A percentile compares a stretch with the other conserved stretches of the same genome.
phyloP scores from a whole-genome alignment of 2,329 filamentous ascomycete genomes.

The Calonectria pauciramosa region DNA sequence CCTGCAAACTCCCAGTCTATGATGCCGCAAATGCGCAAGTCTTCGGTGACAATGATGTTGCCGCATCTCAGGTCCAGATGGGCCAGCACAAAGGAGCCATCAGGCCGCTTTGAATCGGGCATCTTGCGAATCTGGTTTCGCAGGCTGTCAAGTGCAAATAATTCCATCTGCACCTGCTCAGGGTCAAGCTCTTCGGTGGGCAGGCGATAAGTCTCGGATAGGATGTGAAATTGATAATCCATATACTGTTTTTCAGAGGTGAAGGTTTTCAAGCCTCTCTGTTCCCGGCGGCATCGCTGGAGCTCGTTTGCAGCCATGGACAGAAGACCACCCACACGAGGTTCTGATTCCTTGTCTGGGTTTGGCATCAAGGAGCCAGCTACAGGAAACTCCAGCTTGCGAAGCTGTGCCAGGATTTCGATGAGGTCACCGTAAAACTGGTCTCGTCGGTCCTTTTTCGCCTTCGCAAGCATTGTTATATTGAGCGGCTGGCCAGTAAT shows the following conservation, averaged over 20 bases:
- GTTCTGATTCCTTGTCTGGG: neutral
- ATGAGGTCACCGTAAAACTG: neutral
- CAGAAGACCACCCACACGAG: neutral
- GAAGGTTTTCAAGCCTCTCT: neutral
- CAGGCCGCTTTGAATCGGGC: neutral
- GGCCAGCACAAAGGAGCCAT: neutral
- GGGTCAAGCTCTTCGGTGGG: neutral
- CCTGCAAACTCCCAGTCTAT: neutral
- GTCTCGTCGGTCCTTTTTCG: neutral
- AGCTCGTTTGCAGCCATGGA: neutral
- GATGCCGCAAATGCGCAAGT: neutral
- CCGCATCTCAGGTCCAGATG: neutral
- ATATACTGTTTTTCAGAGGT: neutral
- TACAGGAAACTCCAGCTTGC: neutral
- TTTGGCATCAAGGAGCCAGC: neutral
- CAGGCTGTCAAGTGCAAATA: neutral
- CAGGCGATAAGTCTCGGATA: neutral
- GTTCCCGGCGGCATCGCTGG: neutral
- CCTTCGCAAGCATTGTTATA: neutral
- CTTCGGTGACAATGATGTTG: neutral
- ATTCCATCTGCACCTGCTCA: neutral
- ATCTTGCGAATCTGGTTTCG: neutral
- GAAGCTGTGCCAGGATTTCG: neutral
- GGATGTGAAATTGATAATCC: neutral
- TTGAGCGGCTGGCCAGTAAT: neutral